Evolutionary conservation across 2,329 filamentous ascomycete species (phyloP), one percentile per base, ranked within the genome.

Genomic region (Fusarium neocosmosporiellum): DNA sequence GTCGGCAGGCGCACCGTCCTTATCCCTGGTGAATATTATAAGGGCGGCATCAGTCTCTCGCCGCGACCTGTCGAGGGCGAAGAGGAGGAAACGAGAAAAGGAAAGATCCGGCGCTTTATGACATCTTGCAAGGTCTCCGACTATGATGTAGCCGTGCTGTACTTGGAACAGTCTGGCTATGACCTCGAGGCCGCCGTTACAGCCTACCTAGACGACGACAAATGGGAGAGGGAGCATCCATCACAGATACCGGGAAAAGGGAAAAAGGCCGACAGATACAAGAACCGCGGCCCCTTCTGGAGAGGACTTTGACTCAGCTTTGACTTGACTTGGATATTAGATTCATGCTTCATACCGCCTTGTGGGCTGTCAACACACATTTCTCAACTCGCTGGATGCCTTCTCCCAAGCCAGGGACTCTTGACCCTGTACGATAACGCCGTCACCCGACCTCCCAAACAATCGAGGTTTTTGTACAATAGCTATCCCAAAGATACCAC

Each of bases 81-180:
- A 78, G 92, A 93, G 53, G 93, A 94, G 77, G 91, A 93, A 81
- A 84, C 88, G 58, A 87, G 90, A 70, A 95, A 94, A 82, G 86
- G 84, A 20, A 91, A 91, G 78, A 87, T 96, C 36, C 86, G 94
- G 46, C 88, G 92, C 69, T 96, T 92, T 86, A 95, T 95, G 93
- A 90, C 94, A 3, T 86, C 87, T 1, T 94, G 91, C 82, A 96
- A 96, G 79, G 92, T 94, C 31, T 84, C 89, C 27, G 92, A 95
- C 85, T 95, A 91, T 83, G 92, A 94, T 78, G 85, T 94, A 59
- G 94, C 94, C 2, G 80, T 93, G 31, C 80, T 95, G 22, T 96
- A 96, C 80, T 86, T 96, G 48, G 88, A 94, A 77, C 91, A 94
- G 80, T 84, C 86, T 24, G 86, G 86, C 9, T 94, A 93, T 80